Conservation (phyloP, 495 filamentous ascomycete genomes). For the Penicillium egyptiacum region DNA sequence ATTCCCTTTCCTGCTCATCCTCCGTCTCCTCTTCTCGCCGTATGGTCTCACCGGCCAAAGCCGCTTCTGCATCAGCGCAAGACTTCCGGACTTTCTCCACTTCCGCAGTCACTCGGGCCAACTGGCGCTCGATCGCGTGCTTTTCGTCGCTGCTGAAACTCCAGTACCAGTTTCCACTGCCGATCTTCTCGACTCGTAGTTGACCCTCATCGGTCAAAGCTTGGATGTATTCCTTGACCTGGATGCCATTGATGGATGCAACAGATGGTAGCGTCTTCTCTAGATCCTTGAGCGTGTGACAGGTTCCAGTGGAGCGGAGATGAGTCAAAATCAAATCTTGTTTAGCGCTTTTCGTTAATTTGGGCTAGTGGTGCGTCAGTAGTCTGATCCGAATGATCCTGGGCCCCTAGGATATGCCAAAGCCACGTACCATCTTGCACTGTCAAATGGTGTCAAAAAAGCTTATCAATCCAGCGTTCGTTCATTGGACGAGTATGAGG, state of each 20-base stretch:
- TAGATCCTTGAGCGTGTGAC: slow-evolving; percentile 72
- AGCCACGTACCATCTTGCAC: slow-evolving; percentile 26
- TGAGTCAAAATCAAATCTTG: slow-evolving; percentile 61
- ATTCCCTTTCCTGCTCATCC: slow-evolving; percentile 24
- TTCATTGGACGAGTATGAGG: slow-evolving; percentile 5
- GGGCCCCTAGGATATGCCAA: not conserved
- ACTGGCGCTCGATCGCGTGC: slow-evolving; percentile 46
- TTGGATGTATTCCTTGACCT: slow-evolving; percentile 70
- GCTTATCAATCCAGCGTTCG: not conserved
- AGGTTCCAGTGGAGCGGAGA: slow-evolving; percentile 61
- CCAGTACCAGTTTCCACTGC: slow-evolving; percentile 83
- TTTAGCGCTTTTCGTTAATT: slow-evolving; percentile 61
- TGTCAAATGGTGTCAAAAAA: not conserved
- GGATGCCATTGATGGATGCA: slow-evolving; percentile 66
- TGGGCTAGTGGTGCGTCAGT: slow-evolving; percentile 56
- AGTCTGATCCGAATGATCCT: not conserved
- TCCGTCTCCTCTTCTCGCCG: slow-evolving; percentile 23
- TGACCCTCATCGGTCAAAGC: slow-evolving; percentile 62
- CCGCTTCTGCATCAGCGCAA: slow-evolving; percentile 22
- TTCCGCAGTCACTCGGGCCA: slow-evolving; percentile 55
- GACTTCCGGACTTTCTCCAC: slow-evolving; percentile 48
- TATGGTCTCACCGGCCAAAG: slow-evolving; percentile 25
- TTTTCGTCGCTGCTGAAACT: slow-evolving; percentile 65
- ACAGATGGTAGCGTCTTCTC: slow-evolving; percentile 67
- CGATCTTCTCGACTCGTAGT: slow-evolving; percentile 76